phyloP scores from a whole-genome alignment of 148 eudicot genomes.

The Pharnaceum exiguum region DNA sequence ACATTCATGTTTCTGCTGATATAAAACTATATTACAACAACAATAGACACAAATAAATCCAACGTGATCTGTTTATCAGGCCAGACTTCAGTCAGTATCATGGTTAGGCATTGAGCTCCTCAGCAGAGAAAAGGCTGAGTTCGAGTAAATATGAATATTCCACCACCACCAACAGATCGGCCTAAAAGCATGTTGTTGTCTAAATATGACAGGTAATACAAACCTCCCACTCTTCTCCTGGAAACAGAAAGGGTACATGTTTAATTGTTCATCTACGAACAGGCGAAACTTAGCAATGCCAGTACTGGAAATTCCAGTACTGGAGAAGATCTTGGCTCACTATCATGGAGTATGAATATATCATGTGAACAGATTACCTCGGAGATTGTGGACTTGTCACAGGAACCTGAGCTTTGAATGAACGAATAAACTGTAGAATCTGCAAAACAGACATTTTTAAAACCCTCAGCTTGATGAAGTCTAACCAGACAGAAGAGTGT shows the following conservation, averaged over 20 bases:
- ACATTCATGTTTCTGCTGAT: too few relatives aligned
- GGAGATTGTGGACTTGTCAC: slow-evolving; percentile 36
- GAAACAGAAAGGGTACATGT: background rate
- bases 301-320: too few relatives aligned
- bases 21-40: too few relatives aligned
- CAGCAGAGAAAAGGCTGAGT: slow-evolving; percentile 51
- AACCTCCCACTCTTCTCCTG: slow-evolving; percentile 79
- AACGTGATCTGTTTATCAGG: background rate
- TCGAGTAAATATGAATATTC: slow-evolving; percentile 80
- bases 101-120: background rate
- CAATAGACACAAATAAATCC: too few relatives aligned
- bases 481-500: background rate
- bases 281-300: background rate
- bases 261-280: background rate
- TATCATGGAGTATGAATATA: background rate
- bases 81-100: background rate
- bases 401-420: slow-evolving; percentile 80
- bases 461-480: background rate
- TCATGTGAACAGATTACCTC: slow-evolving; percentile 36
- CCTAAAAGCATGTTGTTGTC: slow-evolving; percentile 89
- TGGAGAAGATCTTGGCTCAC: too few relatives aligned
- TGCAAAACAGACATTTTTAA: slow-evolving; percentile 24
- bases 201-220: slow-evolving; percentile 83
- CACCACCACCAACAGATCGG: slow-evolving; percentile 88
- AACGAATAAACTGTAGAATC: slow-evolving; percentile 76